Evolutionary conservation across 768 basidiomycete species (phyloP).

Genomic region (Naganishia friedmannii): DNA sequence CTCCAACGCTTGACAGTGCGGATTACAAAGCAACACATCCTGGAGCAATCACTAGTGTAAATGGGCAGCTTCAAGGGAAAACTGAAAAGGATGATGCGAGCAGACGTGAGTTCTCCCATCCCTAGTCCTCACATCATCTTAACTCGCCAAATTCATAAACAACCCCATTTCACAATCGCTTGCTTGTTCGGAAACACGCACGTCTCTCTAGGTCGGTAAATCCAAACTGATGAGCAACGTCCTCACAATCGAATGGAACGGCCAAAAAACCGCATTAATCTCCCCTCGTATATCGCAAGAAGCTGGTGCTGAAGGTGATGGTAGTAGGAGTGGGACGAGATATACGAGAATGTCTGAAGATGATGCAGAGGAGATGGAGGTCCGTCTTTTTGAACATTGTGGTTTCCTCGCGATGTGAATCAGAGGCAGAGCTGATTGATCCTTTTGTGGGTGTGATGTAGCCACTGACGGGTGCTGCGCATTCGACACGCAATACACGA

Average conservation of each 20-base stretch:
- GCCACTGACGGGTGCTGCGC: background rate
- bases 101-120: background rate
- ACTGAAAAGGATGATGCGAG: conserved; percentile 3
- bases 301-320: background rate
- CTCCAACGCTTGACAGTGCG: background rate
- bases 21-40: background rate
- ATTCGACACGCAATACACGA: background rate
- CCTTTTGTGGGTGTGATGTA: background rate
- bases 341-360: conserved; percentile 5
- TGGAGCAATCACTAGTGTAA: background rate
- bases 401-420: background rate
- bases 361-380: conserved; percentile 4
- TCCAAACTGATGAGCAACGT: conserved; percentile 13
- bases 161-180: no score
- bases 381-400: background rate
- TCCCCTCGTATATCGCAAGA: conserved; percentile 14
- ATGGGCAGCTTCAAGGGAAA: conserved; percentile 19
- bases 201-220: background rate
- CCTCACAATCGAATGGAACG: conserved; percentile 25
- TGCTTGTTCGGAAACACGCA: no score
- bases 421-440: background rate
- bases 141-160: no score
- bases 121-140: background rate
- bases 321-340: no score
- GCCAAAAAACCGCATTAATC: background rate